These are phyloP conservation scores for Epichloe festucae DNA, from an alignment of 2,329 filamentous ascomycete genomes.

Conservation along the genomic window DNA sequence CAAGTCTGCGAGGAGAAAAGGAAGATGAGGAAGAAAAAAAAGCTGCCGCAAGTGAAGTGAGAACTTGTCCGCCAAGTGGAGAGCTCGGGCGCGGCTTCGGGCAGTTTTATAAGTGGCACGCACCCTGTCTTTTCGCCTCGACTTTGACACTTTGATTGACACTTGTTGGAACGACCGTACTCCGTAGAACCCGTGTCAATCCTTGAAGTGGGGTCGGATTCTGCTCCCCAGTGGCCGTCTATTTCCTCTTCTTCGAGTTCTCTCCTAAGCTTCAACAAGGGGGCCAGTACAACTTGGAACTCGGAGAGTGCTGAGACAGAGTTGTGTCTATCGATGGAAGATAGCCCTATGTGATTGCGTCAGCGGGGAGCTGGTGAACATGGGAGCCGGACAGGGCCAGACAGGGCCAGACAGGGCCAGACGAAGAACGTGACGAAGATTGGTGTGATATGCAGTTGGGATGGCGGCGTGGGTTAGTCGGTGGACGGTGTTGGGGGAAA, in stretches of 20 bases:
- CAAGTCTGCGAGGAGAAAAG: not conserved
- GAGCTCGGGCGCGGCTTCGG: constrained; percentile 2
- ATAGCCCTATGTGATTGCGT: not conserved
- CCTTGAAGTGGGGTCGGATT: not conserved
- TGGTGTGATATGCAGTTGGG: not conserved
- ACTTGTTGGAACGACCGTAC: not conserved
- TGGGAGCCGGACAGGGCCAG: not conserved
- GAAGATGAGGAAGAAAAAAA: not conserved
- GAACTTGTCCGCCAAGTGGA: not conserved
- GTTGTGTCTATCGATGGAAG: not conserved
- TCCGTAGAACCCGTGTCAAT: not conserved
- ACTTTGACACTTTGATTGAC: not conserved
- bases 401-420: not conserved
- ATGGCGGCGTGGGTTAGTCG: not conserved
- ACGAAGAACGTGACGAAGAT: not conserved
- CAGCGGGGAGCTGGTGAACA: not conserved
- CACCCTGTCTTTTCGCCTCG: not conserved
- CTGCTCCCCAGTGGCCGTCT: not conserved
- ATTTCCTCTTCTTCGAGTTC: not conserved
- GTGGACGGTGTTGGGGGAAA: not conserved
- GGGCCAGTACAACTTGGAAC: not conserved
- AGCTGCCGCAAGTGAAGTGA: not conserved
- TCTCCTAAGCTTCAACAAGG: too few relatives aligned
- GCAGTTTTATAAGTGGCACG: constrained; percentile 2
- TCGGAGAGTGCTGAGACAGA: not conserved